Conservation (phyloP, 2,329 filamentous ascomycete species). For the Aspergillus niger region DNA sequence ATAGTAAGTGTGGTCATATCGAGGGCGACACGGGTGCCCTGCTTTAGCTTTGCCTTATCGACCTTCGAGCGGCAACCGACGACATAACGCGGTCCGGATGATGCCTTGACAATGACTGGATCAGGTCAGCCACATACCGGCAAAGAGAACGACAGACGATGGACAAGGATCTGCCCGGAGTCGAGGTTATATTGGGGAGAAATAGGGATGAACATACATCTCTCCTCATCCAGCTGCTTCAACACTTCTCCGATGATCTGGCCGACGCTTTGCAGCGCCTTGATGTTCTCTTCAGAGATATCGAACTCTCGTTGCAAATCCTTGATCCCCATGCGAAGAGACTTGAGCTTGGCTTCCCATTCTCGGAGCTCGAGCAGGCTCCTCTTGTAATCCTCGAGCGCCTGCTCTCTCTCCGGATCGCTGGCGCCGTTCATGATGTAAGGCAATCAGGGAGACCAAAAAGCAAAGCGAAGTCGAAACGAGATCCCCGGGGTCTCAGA, state of each 20-base stretch:
- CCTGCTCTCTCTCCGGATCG: slow-evolving; percentile 63
- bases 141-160: background rate
- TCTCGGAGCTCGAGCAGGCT: slow-evolving; percentile 93
- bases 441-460: slow-evolving; percentile 7
- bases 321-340: slow-evolving; percentile 92
- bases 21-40: slow-evolving; percentile 93
- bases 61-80: slow-evolving; percentile 98
- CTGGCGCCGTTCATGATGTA: slow-evolving; percentile 39
- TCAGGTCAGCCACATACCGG: slow-evolving; percentile 22
- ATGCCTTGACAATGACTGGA: slow-evolving; percentile 96
- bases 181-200: background rate
- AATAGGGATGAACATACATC: slow-evolving; percentile 67
- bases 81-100: slow-evolving; percentile 94
- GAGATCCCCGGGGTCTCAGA: background rate
- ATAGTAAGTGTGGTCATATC: slow-evolving; percentile 99
- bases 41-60: slow-evolving; percentile 95
- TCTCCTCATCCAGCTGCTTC: slow-evolving; percentile 97
- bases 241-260: slow-evolving; percentile 99
- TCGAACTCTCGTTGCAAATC: slow-evolving; percentile 93
- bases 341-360: slow-evolving; percentile 98
- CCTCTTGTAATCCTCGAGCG: slow-evolving; percentile 74
- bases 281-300: slow-evolving; percentile 98
- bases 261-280: slow-evolving; percentile 96
- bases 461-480: background rate
- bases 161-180: background rate